Evolutionary conservation across 371 early-diverging fungal genomes (phyloP), one percentile per base, ranked within the genome.

Genomic region (Mucor sp.): DNA sequence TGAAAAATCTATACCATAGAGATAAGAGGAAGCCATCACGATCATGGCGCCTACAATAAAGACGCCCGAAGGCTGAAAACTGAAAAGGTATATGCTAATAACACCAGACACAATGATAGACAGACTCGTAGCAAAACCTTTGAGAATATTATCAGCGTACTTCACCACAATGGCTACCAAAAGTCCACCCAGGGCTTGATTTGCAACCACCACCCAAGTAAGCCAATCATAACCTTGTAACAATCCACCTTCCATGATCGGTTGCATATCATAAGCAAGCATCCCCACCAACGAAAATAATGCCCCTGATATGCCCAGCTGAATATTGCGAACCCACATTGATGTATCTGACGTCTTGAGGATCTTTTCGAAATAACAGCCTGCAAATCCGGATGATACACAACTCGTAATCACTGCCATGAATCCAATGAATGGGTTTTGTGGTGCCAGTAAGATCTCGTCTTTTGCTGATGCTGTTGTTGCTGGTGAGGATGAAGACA

Each of bases 111-210:
- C 80, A 41, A 95, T 90, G 64, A 95, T 93, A n/a, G 94, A 91
- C n/a, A 95, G 66, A 30, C 91, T 90, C 5, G 96, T 94, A 0
- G 96, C 94, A 70, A 91, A 91, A 14, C 94, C 94, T 70, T 95
- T 95, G 28, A 94, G 80, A 66, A 95, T 94, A 74, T 93, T 94
- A 75, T 95, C 95, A 2, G 95, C 94, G 69, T 93, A 91, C 81
- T 94, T 93, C 47, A 95, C 94, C 8, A 95, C 94, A 23, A 94
- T 75, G 0, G 94, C 91, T 3, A 95, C 96, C 58, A 94, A 75
- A 19, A 94, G 75, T 11, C 96, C 96, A 47, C 96, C 96, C 32
- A 91, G 59, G 3, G 96, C 95, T 71, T 94, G 94, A 69, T 89
- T 90, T 14, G 72, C 60, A 30, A 95, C 91, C 0, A 92, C 94